Conservation (phyloP, 345 rosid species). For the Pistacia vera region DNA sequence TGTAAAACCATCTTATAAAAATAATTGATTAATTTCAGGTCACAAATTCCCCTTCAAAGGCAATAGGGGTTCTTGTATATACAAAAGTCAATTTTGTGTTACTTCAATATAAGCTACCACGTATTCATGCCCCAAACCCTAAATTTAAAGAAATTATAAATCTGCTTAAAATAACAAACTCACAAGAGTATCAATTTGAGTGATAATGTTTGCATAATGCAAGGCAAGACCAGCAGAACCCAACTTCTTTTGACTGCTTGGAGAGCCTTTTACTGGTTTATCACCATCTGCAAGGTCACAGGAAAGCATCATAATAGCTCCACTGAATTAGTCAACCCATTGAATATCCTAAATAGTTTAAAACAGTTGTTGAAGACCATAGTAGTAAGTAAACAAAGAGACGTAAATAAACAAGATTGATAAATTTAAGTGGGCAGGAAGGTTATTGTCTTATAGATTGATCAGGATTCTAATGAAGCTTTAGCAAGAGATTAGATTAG, state of each 20-base stretch:
- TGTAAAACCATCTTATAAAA: too few relatives aligned
- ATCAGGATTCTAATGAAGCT: neutral
- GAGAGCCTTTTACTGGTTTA: conserved; percentile 41
- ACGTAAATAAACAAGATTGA: neutral
- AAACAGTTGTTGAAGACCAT: neutral
- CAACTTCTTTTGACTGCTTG: conserved; percentile 55
- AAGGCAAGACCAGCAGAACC: conserved; percentile 96
- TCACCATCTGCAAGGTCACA: conserved; percentile 63
- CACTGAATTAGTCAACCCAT: neutral
- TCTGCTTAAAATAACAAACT: conserved; percentile 34
- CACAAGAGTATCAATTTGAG: conserved; percentile 95
- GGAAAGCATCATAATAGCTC: conserved; percentile 13
- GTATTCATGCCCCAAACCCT: too few relatives aligned
- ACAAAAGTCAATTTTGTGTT: neutral
- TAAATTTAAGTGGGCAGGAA: neutral
- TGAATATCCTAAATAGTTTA: neutral
- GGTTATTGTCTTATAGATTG: neutral
- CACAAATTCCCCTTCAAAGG: too few relatives aligned
- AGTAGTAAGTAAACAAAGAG: neutral
- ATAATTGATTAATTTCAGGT: too few relatives aligned
- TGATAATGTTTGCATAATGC: conserved; percentile 93
- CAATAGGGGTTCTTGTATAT: neutral
- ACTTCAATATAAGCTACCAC: neutral
- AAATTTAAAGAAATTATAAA: conserved; percentile 1
- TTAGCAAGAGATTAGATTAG: neutral